Base-by-base conservation (phyloP, 2,329 filamentous ascomycete genomes). In the Ascochyta koolunga region DNA sequence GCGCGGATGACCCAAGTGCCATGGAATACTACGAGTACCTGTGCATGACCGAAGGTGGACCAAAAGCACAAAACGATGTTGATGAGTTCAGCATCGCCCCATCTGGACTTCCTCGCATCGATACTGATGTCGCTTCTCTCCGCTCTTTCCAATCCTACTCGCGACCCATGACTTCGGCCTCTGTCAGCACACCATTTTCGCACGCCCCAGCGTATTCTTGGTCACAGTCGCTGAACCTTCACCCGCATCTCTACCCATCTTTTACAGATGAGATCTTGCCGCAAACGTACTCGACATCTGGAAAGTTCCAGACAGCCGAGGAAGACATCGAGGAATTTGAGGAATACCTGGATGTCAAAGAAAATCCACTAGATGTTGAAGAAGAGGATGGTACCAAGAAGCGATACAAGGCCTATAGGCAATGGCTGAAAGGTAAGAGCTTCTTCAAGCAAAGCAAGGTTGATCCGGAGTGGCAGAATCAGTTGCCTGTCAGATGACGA, bases 341-440 rank as follows among this genome's bases (percentile, higher is more conserved):
- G 25, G 90, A 95, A 58, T 89, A 95, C 67, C 74, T 97, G 50
- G 84, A 83, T 37, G 85, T 95, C 11, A 86, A 84, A 4, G 89
- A 95, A 56, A 91, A 96, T 66, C 91, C 91, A 16, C 78, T 99
- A 46, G 96, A 91, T 2, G 93, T 98, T 13, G 88, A 87, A 1
- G 88, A 93, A 38, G 93, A 96, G 68, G 95, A 98, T 73, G 83
- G 87, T 39, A 83, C 84, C 35, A 98, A 96, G 83, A 97, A 98
- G 82, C 82, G 95, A 64, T 99, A 99, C 76, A 98, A 96, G 77
- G 90, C 93, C 9, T 99, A 99, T 76, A 81, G 88, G 67, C 96
- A 97, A 77, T 99, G 95, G 93, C 80, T 99, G 69, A 84, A 87
- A 58, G 93, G 93, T 16, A 98, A 97, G 79, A 96, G 91, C 67